Evolutionary conservation across 441 rosid species (phyloP), one percentile per base, ranked within the genome.

Genomic region (Adansonia grandidieri): DNA sequence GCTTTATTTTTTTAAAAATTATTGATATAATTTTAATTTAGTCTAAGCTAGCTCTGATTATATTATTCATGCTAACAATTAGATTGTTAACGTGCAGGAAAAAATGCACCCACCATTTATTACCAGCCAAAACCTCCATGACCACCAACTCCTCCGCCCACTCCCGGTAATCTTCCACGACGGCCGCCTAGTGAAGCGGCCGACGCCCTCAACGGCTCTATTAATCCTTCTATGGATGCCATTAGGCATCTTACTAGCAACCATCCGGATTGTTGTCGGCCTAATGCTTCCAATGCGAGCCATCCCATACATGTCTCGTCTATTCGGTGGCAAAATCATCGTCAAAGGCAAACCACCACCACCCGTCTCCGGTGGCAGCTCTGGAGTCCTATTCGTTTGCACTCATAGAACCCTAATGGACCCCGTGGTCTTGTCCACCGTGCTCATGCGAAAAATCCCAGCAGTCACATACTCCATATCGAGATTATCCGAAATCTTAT

Each of bases 401-500:
- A 89, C 94, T 37, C 98, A 95, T 77, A 86, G 98, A 42, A 91
- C 98, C 19, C 84, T 95, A 9, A 89, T 95, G 95, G 98, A 95
- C 57, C 98, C 98, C 0, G 94, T 95, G 4, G 86, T 95, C 60
- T 70, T 95, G 76, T 92, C 97, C 44, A 86, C 91, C 0, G 91
- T 88, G 0, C 87, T 95, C 0, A 53, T 84, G 7, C 92, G 97
- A 2, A 84, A 83, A 80, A 91, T 95, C 69, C 97, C 98, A 0
- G 97, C 98, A 0, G 95, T 95, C 53, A 95, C 97, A 0, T 95
- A 95, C 66, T 95, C 98, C 6, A 83, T 95, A 51, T 95, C 98
- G 0, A 58, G 93, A 51, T 75, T 95, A n/a, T 91, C 97, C 0
- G 98, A 93, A 79, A 90, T 95, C 9, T 19, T 95, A 15, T 93